Base-by-base conservation (phyloP, 106 monocot genomes). In the Posidonia australis region DNA sequence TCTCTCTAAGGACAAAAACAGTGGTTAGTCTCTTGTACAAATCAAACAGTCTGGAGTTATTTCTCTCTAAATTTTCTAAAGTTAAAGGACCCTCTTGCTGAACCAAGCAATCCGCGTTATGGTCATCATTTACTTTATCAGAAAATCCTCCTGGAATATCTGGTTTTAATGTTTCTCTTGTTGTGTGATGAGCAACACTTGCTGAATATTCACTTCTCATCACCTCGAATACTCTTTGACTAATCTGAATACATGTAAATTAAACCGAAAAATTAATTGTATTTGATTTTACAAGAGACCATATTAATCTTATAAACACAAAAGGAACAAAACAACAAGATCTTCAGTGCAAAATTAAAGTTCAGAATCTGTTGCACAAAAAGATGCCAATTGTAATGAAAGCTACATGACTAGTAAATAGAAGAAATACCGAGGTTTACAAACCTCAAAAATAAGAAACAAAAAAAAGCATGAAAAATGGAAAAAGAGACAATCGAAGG, bases 1-100 rank as follows among this genome's bases (percentile, higher is more conserved):
- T 58, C 23, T 86, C 83, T 65, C 89, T 81, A 30, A 72, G 54
- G 55, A 94, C 73, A 62, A 86, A 63, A 69, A 80, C 73, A 28
- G 89, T 94, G n/a, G 93, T 94, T 29, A 76, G 71, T 51, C 71
- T 86, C 72, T 94, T 94, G 71, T 94, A 94, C 75, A 84, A 73
- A 53, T 89, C 93, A 82, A 94, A 94, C 21, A 29, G 82, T 22
- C 79, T 46, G 10, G 72, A 63, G 58, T 68, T 61, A 61, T 46
- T 75, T 65, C 26, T 64, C 46, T 45, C 44, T 17, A 64, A 24
- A 46, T 13, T 64, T 26, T 46, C 42, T 41, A 42, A 36, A 61
- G 17, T 64, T n/a, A 26, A 12, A 28, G 64, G 46, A 47, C 24
- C 22, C 64, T 64, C 46, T 10, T 45, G 47, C 43, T 64, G 46